Percentiles rank a stretch among this genome's conserved stretches.
phyloP scores from a whole-genome alignment of 2,329 filamentous ascomycete genomes.

The Talaromyces sp. region DNA sequence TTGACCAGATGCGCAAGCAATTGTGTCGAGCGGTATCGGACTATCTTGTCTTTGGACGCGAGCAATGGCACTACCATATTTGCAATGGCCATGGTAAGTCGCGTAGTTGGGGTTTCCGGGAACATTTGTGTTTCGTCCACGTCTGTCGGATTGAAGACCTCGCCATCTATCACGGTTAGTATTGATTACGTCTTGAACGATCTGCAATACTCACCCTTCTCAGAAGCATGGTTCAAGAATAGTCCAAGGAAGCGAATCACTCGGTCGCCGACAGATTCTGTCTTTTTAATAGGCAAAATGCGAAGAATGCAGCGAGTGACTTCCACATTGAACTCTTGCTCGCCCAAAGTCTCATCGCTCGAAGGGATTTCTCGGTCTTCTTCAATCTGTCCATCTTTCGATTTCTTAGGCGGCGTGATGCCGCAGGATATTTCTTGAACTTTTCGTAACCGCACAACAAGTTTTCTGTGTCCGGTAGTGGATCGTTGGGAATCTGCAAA shows the following conservation, averaged over 20 bases:
- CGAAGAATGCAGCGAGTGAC: conserved; percentile 78
- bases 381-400: conserved; percentile 52
- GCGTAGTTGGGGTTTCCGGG: conserved; percentile 78
- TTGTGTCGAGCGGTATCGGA: conserved; percentile 86
- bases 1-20: conserved; percentile 89
- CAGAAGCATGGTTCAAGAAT: conserved; percentile 70
- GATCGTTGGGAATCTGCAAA: conserved; percentile 84
- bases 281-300: conserved; percentile 85
- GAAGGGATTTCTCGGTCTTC: conserved; percentile 47
- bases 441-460: conserved; percentile 83
- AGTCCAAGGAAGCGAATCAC: conserved; percentile 82
- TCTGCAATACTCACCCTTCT: conserved; percentile 50
- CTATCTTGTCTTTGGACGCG: conserved; percentile 84
- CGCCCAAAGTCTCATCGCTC: conserved; percentile 67
- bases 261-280: conserved; percentile 82
- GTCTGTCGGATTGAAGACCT: conserved; percentile 60
- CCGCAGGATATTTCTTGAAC: conserved; percentile 80
- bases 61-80: conserved; percentile 73
- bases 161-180: conserved; percentile 56
- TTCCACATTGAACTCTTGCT: conserved; percentile 84
- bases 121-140: conserved; percentile 69
- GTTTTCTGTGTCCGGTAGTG: conserved; percentile 84
- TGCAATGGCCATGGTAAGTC: conserved; percentile 73
- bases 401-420: conserved; percentile 46
- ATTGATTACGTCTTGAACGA: background rate